Base-by-base conservation (phyloP, 331 rosid species). In the Pyrus hybrid region DNA sequence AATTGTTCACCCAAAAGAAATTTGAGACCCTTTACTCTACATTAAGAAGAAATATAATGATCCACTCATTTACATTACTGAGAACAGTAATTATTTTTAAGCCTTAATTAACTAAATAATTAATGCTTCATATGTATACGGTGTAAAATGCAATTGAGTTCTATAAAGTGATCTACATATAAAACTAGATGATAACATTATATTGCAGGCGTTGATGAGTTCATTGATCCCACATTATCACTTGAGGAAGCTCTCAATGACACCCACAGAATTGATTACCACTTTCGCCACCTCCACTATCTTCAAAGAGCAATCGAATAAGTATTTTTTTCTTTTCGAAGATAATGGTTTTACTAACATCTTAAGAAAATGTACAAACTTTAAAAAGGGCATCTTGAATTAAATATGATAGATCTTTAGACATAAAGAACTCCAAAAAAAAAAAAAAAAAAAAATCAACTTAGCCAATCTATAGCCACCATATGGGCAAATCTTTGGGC, bases 191-290 rank as follows among this genome's bases (percentile, higher is more conserved):
- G 5, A 49, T 18, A 23, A 26, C 23, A 6, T 6, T 18, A 47
- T 60, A 2, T 14, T 9, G 54, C 64, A 89, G 88, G 88, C n/a
- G 35, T 83, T 2, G 84, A 82, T 67, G 90, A 86, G 71, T 73
- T 69, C 21, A 83, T 83, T 72, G 79, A 86, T 78, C 84, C 77
- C 22, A 64, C 75, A 1, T 23, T 81, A 29, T 0, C 83, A 13
- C 88, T 86, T 13, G 70, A 85, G 66, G 79, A 84, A 67, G 69
- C 80, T 1, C 75, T 86, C 1, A 47, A 54, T 29, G 90, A 86
- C 73, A 76, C 35, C 35, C 35, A 32, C 35, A 32, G 35, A 32
- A 32, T 32, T 32, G 35, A 32, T 32, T 32, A 32, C 35, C 35
- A 32, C 35, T 32, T 32, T 32, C 35, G 35, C 35, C 35, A 6